These are phyloP conservation scores for Malus hybrid DNA, from an alignment of 331 rosid genomes.

Conservation along the genomic window DNA sequence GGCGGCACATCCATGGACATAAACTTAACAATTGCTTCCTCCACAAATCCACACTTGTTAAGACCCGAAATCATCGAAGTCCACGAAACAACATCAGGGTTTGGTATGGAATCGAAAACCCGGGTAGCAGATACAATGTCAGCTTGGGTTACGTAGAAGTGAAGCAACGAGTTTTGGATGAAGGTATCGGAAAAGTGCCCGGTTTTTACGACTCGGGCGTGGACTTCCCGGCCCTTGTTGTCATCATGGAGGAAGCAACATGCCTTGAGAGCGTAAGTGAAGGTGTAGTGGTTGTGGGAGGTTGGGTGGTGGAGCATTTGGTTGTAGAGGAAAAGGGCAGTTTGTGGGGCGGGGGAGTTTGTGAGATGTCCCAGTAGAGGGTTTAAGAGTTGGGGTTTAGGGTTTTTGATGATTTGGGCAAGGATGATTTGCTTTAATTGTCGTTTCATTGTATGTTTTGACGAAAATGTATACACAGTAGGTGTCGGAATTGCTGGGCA, in stretches of 20 bases:
- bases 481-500: too few species aligned
- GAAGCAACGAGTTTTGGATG: constrained; percentile 61
- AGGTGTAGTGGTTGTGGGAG: constrained; percentile 71
- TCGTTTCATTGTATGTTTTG: neutral
- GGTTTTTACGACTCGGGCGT: constrained; percentile 50
- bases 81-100: constrained; percentile 78
- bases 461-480: too few species aligned
- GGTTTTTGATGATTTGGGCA: constrained; percentile 45
- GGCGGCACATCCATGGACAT: constrained; percentile 50
- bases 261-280: constrained; percentile 65
- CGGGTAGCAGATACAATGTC: constrained; percentile 41
- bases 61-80: constrained; percentile 70
- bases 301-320: constrained; percentile 53
- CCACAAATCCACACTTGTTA: constrained; percentile 54
- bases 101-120: constrained; percentile 37
- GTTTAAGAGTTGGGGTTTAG: constrained; percentile 42
- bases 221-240: constrained; percentile 64
- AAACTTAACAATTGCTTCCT: constrained; percentile 51
- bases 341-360: constrained; percentile 34
- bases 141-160: constrained; percentile 37
- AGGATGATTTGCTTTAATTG: constrained; percentile 39
- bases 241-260: constrained; percentile 31
- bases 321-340: constrained; percentile 58
- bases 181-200: constrained; percentile 52
- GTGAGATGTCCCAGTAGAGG: constrained; percentile 32